Conservation (phyloP, 2,329 filamentous ascomycete genomes). For the Epichloe typhina region DNA sequence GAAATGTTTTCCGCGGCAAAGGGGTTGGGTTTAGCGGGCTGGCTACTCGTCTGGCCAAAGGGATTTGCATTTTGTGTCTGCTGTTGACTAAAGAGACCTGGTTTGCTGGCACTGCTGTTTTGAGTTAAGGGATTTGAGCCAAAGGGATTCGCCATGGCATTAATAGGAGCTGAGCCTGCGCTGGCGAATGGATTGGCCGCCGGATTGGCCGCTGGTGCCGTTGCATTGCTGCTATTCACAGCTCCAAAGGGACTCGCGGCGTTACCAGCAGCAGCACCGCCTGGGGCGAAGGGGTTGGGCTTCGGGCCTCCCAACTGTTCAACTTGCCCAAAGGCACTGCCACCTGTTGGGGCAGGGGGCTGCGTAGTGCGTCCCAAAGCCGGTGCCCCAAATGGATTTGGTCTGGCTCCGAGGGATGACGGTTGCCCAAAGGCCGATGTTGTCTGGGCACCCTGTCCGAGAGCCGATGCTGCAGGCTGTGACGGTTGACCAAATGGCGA, state of each 20-base stretch:
- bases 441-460: conserved; percentile 28
- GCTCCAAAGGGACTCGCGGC: conserved; percentile 14
- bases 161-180: background rate
- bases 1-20: conserved; percentile 13
- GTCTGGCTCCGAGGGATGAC: conserved; percentile 18
- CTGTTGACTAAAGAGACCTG: conserved; percentile 11
- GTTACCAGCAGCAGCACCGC: conserved; percentile 7
- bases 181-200: conserved; percentile 16
- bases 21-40: conserved; percentile 11
- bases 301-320: conserved; percentile 25
- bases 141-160: conserved; percentile 15
- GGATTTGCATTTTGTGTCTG: conserved; percentile 8
- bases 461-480: conserved; percentile 21
- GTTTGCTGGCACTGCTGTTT: background rate
- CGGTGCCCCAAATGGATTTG: conserved; percentile 22
- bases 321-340: conserved; percentile 20
- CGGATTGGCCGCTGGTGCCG: conserved; percentile 9
- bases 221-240: conserved; percentile 9
- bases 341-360: background rate
- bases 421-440: conserved; percentile 28
- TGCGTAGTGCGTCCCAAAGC: conserved; percentile 24
- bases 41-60: conserved; percentile 10
- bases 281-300: conserved; percentile 23
- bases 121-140: conserved; percentile 6
- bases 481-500: conserved; percentile 29